These are phyloP conservation scores for Heritiera littoralis DNA, from an alignment of 345 rosid species.

Conservation along the genomic window DNA sequence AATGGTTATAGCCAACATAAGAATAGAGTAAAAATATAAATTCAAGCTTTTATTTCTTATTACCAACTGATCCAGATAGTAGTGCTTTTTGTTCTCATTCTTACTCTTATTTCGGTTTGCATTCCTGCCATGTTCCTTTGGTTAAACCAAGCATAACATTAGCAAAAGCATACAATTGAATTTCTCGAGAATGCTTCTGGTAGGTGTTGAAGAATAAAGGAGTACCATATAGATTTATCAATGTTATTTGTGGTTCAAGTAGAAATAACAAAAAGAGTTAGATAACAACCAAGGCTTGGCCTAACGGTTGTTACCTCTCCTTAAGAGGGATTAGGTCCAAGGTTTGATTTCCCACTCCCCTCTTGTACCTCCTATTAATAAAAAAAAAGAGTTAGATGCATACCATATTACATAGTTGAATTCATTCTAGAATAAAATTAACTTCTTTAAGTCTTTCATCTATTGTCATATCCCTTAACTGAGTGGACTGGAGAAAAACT, in stretches of 20 bases:
- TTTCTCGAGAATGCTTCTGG: background rate
- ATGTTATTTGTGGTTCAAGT: background rate
- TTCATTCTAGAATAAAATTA: conserved; percentile 1
- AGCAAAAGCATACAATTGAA: background rate
- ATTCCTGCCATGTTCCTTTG: background rate
- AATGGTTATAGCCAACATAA: background rate
- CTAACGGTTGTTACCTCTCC: no score
- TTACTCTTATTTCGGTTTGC: background rate
- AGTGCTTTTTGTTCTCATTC: background rate
- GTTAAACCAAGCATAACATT: background rate
- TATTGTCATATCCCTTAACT: background rate
- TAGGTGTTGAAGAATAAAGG: background rate
- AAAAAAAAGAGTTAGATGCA: background rate
- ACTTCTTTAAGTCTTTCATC: conserved; percentile 5
- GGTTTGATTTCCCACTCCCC: no score
- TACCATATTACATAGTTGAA: background rate
- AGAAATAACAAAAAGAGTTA: background rate
- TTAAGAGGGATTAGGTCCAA: no score
- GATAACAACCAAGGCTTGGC: background rate
- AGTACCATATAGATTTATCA: background rate
- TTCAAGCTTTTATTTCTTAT: background rate
- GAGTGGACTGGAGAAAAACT: background rate
- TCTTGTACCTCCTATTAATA: no score
- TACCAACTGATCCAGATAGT: background rate
- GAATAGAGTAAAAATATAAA: background rate